These are phyloP conservation scores for Microstegium vimineum DNA, from an alignment of 176 grass and related monocot genomes.

Conservation along the genomic window DNA sequence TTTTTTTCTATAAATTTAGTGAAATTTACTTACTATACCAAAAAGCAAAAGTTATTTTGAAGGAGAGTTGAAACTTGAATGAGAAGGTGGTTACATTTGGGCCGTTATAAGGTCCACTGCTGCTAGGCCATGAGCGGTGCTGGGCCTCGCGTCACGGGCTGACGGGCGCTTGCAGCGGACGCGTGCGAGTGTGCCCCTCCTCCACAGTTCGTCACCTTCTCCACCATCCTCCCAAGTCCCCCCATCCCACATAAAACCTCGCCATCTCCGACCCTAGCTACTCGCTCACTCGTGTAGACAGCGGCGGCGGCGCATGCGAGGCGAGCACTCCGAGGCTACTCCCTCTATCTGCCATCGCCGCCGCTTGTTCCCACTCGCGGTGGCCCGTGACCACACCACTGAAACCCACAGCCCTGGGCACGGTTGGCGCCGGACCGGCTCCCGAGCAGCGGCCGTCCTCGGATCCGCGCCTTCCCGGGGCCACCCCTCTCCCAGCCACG, in stretches of 20 bases:
- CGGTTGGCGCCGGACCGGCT: background rate
- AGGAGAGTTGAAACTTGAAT: no score
- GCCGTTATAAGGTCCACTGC: no score
- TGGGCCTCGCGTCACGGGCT: no score
- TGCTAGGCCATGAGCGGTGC: no score
- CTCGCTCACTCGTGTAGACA: background rate
- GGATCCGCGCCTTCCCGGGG: slow-evolving; percentile 6
- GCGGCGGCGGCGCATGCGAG: background rate
- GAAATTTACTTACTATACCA: no score
- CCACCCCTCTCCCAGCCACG: background rate
- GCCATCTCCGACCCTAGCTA: background rate
- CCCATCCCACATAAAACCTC: background rate
- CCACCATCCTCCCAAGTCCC: no score
- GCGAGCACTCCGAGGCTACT: slow-evolving; percentile 4
- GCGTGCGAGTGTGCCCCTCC: no score
- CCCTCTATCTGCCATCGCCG: background rate
- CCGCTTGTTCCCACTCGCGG: background rate
- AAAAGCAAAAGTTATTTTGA: no score
- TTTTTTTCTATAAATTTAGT: no score
- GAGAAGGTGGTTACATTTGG: no score
- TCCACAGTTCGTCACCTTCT: no score
- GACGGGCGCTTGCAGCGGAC: no score
- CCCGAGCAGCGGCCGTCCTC: background rate
- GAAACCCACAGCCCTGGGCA: background rate
- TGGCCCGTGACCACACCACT: slow-evolving; percentile 1